Evolutionary conservation across 257 asterid genomes (phyloP), one percentile per base, ranked within the genome.

Genomic region (Solanum chilense): DNA sequence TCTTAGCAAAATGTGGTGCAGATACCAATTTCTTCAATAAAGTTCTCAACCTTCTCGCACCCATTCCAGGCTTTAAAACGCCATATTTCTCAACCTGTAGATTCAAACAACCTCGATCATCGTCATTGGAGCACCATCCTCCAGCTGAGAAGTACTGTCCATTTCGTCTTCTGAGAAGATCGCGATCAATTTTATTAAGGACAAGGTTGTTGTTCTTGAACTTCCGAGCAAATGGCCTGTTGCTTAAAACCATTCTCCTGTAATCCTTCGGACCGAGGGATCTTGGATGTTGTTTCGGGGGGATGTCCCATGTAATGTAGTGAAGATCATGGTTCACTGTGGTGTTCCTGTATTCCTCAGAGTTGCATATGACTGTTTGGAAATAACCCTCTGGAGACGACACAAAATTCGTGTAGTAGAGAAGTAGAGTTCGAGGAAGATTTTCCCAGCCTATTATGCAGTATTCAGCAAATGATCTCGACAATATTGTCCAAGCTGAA

Each of bases 341-440:
- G 6, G 86, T 95, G 95, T 92, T 95, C 85, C 89, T 95, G 92
- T 91, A 95, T 33, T 89, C 88, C 7, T 92, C 84, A 3, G 98
- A 96, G 90, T 95, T 96, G 93, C 99, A 96, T 9, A 92, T 23
- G 7, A 93, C 87, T 29, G 99, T 96, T 85, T 96, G 99, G 88
- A 96, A 96, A 86, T 95, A 96, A 49, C 94, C 95, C 82, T 96
- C 99, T 0, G 99, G 99, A 0, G 99, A 94, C 5, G 99, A 96
- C 39, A 96, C 98, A 44, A 96, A 95, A 88, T 96, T 96, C 3
- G 98, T 92, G 93, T 95, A 95, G 92, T 96, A 96, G 69, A 96
- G 96, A 62, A 96, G 99, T 62, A 96, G 97, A 49, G 93, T 93
- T 88, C 99, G 85, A 5, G 99, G 98, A 42, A 96, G 93, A 62